Evolutionary conservation across 768 basidiomycete species (phyloP), one percentile per base, ranked within the genome.

Genomic region (Suillus clintonianus): DNA sequence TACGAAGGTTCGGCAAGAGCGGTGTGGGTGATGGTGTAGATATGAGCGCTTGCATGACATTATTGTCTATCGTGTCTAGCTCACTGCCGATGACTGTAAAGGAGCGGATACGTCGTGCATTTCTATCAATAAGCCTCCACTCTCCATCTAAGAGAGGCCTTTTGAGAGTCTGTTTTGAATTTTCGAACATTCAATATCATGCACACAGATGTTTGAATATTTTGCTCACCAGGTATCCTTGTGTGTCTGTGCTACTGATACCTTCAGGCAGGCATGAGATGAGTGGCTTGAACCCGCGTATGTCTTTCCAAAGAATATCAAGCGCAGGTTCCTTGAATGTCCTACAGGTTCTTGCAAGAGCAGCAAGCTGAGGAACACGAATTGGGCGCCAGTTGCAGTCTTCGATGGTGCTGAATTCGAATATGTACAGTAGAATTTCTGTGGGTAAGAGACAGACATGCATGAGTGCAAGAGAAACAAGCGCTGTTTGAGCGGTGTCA

Each of bases 271-370:
- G 32, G 19, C 59, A 47, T 30, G 15, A 17, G 13, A 59, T 32
- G 32, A 45, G 22, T 45, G 30, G 42, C 37, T 30, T 27, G 30
- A 51, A 32, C 27, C 50, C 30, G 5, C 0, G 0, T 4, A 59
- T 17, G 2, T 47, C 9, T 24, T 27, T 32, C 59, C 59, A 59
- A 30, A 59, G 59, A 10, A 2, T 13, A 43, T 59, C 45, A 45
- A 60, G 59, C 13, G 39, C 59, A 45, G 47, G 42, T 19, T 60
- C 43, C n/a, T 50, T 50, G 19, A 60, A 60, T 47, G 9, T 22
- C 43, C 6, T 30, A 60, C 59, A 48, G 1, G 59, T 45, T n/a
- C 59, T 60, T n/a, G 59, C 59, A 10, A 60, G 45, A 32, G 59
- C 58, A 59, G 41, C 24, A 36, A 39, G 36, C 27, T 55, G 53